Evolutionary conservation across 2,329 filamentous ascomycete genomes (phyloP).

Genomic region (Aspergillus sp.): DNA sequence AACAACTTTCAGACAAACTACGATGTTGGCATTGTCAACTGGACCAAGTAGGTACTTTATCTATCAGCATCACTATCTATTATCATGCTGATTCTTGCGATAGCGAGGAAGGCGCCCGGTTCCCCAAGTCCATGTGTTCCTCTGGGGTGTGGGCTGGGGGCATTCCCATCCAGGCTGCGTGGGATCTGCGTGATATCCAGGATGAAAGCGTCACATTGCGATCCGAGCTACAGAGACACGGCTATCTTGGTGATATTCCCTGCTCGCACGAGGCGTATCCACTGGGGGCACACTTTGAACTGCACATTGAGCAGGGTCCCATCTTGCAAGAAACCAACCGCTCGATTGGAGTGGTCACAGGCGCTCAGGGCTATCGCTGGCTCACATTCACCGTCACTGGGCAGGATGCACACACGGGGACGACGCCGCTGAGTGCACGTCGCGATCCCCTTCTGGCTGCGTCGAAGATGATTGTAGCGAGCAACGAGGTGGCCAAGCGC

Average conservation of each 20-base stretch:
- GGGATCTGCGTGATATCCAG: conserved; percentile 58
- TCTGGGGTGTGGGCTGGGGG: conserved; percentile 72
- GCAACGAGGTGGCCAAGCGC: conserved; percentile 59
- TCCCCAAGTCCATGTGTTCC: conserved; percentile 69
- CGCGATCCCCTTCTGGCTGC: conserved; percentile 66
- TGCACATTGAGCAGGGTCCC: conserved; percentile 79
- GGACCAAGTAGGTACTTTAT: conserved; percentile 52
- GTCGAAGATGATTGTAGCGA: conserved; percentile 63
- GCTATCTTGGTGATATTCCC: conserved; percentile 60
- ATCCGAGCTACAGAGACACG: conserved; percentile 65
- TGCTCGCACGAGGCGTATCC: conserved; percentile 57
- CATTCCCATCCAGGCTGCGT: conserved; percentile 61
- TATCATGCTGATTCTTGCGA: neutral
- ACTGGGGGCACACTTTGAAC: conserved; percentile 73
- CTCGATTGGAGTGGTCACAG: conserved; percentile 65
- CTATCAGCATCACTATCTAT: neutral
- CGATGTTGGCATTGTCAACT: conserved; percentile 68
- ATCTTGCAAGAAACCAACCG: conserved; percentile 62
- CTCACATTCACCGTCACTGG: conserved; percentile 64
- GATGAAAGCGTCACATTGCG: conserved; percentile 57
- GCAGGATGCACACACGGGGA: conserved; percentile 68
- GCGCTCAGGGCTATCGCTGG: conserved; percentile 71
- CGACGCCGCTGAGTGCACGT: conserved; percentile 62
- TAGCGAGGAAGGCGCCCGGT: conserved; percentile 75
- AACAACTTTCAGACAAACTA: conserved; percentile 64